Conservation (phyloP, 441 rosid species). For the Eruca vesicaria region DNA sequence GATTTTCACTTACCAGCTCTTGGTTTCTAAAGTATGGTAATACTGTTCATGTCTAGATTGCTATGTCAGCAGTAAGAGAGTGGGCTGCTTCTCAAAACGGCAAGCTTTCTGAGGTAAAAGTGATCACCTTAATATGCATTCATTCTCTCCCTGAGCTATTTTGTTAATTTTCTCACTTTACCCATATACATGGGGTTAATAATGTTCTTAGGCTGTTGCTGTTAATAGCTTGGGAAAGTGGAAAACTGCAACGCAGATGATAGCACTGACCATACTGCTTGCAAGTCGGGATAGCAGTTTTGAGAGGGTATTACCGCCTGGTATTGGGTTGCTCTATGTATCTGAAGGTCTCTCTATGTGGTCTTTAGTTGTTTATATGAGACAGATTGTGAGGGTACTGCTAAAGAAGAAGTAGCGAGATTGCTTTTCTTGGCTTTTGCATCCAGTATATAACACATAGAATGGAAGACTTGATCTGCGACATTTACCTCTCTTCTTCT, state of each 20-base stretch:
- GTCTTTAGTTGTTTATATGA: slow-evolving; percentile 83
- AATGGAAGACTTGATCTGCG: slow-evolving; percentile 25
- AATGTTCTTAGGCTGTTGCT: slow-evolving; percentile 79
- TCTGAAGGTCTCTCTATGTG: slow-evolving; percentile 92
- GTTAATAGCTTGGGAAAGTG: slow-evolving; percentile 89
- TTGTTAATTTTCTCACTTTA: background rate
- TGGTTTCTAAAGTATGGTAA: background rate
- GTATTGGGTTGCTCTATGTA: slow-evolving; percentile 75
- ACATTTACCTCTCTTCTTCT: slow-evolving; percentile 19
- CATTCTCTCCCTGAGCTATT: background rate
- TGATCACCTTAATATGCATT: background rate
- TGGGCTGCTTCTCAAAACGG: slow-evolving; percentile 93
- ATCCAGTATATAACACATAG: slow-evolving; percentile 34
- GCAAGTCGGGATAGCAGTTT: slow-evolving; percentile 83
- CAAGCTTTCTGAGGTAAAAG: slow-evolving; percentile 70
- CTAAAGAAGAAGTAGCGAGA: slow-evolving; percentile 53
- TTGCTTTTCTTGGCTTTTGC: slow-evolving; percentile 12
- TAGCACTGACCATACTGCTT: slow-evolving; percentile 78
- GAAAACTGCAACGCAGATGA: too few relatives aligned
- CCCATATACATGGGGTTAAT: too few relatives aligned
- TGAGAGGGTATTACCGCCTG: slow-evolving; percentile 59
- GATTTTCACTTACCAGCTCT: background rate
- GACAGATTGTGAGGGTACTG: slow-evolving; percentile 77
- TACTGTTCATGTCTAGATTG: slow-evolving; percentile 23
- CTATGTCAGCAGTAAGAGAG: too few relatives aligned